These are phyloP conservation scores for Petunia axillaris DNA, from an alignment of 257 asterid species.

Conservation along the genomic window DNA sequence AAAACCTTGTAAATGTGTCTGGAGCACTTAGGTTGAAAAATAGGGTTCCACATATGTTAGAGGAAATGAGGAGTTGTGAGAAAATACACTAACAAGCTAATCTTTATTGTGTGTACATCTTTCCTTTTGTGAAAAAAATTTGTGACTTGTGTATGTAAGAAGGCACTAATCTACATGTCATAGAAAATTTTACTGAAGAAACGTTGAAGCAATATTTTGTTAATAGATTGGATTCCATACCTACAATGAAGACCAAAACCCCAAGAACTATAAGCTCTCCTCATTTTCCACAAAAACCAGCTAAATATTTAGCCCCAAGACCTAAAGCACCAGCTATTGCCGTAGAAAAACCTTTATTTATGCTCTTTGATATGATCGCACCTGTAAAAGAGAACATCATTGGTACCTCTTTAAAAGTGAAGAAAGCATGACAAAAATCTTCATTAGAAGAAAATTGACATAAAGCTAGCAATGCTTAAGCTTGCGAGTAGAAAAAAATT, in stretches of 20 bases:
- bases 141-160: neutral
- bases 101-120: neutral
- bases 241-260: conserved; percentile 50
- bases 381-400: conserved; percentile 34
- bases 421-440: neutral
- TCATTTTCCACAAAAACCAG: conserved; percentile 46
- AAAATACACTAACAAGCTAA: no score
- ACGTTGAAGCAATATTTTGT: neutral
- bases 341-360: conserved; percentile 63
- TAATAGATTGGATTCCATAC: conserved; percentile 30
- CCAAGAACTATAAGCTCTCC: conserved; percentile 62
- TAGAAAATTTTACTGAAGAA: neutral
- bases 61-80: no score
- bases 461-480: no score
- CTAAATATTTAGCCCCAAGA: conserved; percentile 59
- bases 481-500: neutral
- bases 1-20: conserved; percentile 61
- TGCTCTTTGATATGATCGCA: conserved; percentile 58
- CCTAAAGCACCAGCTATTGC: conserved; percentile 59
- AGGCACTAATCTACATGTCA: neutral
- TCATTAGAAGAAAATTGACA: neutral
- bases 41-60: no score
- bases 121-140: neutral
- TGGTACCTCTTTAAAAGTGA: no score
- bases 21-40: conserved; percentile 41